A percentile compares a stretch with the other conserved stretches of the same genome.
These are phyloP conservation scores for Candida neerlandica DNA, from an alignment of 1,139 yeast species.

Conservation along the genomic window DNA sequence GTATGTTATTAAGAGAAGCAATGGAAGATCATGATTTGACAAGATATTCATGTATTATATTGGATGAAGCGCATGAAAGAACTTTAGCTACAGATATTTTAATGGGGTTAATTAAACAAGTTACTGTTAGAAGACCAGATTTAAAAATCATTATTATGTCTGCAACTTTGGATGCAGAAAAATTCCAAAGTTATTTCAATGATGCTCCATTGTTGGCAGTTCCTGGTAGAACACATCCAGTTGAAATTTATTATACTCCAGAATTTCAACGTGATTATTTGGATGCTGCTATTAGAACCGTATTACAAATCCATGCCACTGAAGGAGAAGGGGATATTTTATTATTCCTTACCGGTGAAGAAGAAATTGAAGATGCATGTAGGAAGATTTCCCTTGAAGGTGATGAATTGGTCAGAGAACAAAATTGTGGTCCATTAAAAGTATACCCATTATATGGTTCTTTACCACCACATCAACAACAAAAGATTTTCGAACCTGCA, in stretches of 20 bases:
- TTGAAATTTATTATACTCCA: slow-evolving; percentile 94
- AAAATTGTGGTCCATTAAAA: slow-evolving; percentile 82
- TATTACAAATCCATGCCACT: slow-evolving; percentile 93
- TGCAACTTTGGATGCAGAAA: slow-evolving; percentile 96
- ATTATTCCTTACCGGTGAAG: slow-evolving; percentile 93
- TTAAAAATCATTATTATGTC: slow-evolving; percentile 94
- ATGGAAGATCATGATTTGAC: slow-evolving; percentile 90
- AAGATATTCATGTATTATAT: slow-evolving; percentile 83
- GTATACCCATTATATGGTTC: slow-evolving; percentile 97
- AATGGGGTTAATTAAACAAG: slow-evolving; percentile 91
- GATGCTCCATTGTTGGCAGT: slow-evolving; percentile 94
- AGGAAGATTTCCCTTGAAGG: slow-evolving; percentile 84
- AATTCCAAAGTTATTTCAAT: slow-evolving; percentile 86
- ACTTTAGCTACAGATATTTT: slow-evolving; percentile 94
- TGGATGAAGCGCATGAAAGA: slow-evolving; percentile 98
- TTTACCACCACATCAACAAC: slow-evolving; percentile 93
- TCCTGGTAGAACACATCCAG: slow-evolving; percentile 98
- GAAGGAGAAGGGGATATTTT: slow-evolving; percentile 93
- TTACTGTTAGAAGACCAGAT: slow-evolving; percentile 78
- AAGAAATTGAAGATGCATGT: slow-evolving; percentile 97
- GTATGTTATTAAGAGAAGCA: slow-evolving; percentile 96
- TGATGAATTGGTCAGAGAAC: slow-evolving; percentile 85
- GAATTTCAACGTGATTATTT: slow-evolving; percentile 93
- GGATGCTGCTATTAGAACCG: slow-evolving; percentile 94
- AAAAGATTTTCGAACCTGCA: slow-evolving; percentile 89